phyloP scores from a whole-genome alignment of 2,329 filamentous ascomycete species.

The Colletotrichum sp. region DNA sequence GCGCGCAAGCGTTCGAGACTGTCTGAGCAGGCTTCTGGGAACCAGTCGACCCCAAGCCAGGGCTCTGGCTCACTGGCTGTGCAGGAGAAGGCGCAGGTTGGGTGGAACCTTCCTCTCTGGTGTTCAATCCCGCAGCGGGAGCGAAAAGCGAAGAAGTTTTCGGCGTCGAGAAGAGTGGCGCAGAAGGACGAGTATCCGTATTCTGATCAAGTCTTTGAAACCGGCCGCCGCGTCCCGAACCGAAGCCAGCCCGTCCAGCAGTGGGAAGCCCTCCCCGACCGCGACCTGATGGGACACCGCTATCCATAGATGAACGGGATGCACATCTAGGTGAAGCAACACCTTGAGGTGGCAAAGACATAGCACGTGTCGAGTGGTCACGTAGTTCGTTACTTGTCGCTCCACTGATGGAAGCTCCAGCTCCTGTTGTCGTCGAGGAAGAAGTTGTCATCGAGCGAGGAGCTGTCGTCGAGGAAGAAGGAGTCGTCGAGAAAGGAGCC shows the following conservation, averaged over 20 bases:
- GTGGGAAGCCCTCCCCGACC: too few species aligned
- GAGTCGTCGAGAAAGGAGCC: background rate
- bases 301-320: background rate
- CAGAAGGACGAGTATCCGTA: background rate
- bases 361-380: background rate
- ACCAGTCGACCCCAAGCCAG: rapidly evolving
- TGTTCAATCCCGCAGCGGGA: too few species aligned
- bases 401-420: background rate
- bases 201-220: background rate
- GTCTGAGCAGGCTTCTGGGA: background rate
- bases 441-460: background rate
- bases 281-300: background rate
- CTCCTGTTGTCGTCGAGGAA: background rate
- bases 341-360: background rate
- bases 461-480: background rate
- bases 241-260: background rate
- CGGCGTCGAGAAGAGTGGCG: background rate
- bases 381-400: background rate
- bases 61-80: background rate
- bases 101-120: background rate
- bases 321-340: background rate
- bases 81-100: background rate
- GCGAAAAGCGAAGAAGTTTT: background rate
- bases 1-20: background rate
- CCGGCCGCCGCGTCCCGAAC: background rate